Percentiles rank a stretch among this genome's conserved stretches.
Conservation (phyloP, 2,329 filamentous ascomycete genomes). For the Diaporthe citri region DNA sequence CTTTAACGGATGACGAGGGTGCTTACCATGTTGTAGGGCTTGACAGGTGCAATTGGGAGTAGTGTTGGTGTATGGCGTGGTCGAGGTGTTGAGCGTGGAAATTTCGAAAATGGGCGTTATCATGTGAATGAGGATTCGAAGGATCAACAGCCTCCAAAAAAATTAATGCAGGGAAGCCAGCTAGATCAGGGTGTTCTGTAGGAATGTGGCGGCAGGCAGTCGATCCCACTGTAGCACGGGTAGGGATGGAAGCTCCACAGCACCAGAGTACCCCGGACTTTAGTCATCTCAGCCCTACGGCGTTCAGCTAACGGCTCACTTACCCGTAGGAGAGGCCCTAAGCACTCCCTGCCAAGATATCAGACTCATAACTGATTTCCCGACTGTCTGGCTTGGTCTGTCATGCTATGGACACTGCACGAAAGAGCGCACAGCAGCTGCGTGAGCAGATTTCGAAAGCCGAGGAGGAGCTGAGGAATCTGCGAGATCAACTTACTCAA, state of each 20-base stretch:
- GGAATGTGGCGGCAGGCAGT: constrained; percentile 25
- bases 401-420: constrained; percentile 50
- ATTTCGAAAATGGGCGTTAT: not conserved
- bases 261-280: constrained; percentile 19
- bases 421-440: constrained; percentile 53
- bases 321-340: not conserved
- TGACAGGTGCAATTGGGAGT: not conserved
- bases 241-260: constrained; percentile 32
- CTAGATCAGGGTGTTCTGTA: constrained; percentile 6
- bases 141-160: constrained; percentile 15
- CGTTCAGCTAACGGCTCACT: not conserved
- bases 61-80: not conserved
- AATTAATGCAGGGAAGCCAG: not conserved
- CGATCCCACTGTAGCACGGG: constrained; percentile 4
- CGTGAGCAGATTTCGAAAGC: constrained; percentile 60
- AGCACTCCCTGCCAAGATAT: not conserved
- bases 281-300: constrained; percentile 35
- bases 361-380: not conserved
- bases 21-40: constrained; percentile 35
- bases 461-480: constrained; percentile 60
- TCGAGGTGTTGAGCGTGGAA: not conserved
- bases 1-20: not conserved
- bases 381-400: too few species aligned
- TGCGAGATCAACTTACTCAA: constrained; percentile 59
- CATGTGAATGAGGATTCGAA: constrained; percentile 20